A percentile compares a stretch with the other conserved stretches of the same genome.
phyloP scores from a whole-genome alignment of 805 yeast species.

The Pichia cabralensis region DNA sequence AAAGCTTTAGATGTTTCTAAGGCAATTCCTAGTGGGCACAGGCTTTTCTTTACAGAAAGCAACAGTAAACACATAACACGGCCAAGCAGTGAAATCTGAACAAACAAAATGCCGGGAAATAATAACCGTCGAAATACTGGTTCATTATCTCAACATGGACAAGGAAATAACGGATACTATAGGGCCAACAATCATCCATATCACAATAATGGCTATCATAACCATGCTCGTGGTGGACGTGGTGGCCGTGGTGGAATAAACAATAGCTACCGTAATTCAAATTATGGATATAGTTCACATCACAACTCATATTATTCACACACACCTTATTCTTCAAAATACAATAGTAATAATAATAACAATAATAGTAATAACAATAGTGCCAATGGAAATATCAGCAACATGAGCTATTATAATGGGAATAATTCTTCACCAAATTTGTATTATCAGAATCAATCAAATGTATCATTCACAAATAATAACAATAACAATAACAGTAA shows the following conservation, averaged over 20 bases:
- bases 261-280: constrained; percentile 1
- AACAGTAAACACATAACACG: too few relatives aligned
- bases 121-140: too few relatives aligned
- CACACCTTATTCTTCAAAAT: too few relatives aligned
- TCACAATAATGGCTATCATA: constrained; percentile 3
- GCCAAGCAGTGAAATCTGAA: too few relatives aligned
- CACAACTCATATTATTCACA: constrained; percentile 3
- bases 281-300: constrained; percentile 1
- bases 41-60: too few relatives aligned
- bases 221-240: background rate
- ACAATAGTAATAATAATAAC: background rate
- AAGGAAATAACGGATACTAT: too few relatives aligned
- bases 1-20: too few relatives aligned
- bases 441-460: too few relatives aligned
- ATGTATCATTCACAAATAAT: background rate
- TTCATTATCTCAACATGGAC: too few relatives aligned
- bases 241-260: background rate
- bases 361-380: background rate
- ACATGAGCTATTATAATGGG: background rate
- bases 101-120: too few relatives aligned
- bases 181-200: constrained; percentile 5
- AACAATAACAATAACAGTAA: background rate
- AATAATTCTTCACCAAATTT: too few relatives aligned
- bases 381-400: background rate
- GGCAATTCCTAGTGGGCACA: too few relatives aligned